These are phyloP conservation scores for Rhodomyrtus tomentosa DNA, from an alignment of 345 rosid genomes.

Conservation along the genomic window DNA sequence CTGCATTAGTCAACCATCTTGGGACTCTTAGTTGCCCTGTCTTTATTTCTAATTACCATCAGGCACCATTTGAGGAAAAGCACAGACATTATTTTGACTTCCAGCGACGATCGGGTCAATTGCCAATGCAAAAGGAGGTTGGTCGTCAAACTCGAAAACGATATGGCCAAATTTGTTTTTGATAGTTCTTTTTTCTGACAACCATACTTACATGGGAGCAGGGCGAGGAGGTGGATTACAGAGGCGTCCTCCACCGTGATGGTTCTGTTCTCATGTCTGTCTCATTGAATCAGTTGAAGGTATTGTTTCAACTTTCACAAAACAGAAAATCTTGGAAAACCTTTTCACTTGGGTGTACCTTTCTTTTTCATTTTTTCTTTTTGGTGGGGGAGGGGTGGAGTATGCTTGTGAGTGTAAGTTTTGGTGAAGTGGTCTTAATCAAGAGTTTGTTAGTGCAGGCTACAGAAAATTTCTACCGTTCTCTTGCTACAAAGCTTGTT, in stretches of 20 bases:
- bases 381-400: background rate
- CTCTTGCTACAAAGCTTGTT: constrained; percentile 83
- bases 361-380: background rate
- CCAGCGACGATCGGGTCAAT: constrained; percentile 74
- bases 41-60: background rate
- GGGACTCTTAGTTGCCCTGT: background rate
- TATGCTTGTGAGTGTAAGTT: background rate
- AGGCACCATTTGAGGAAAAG: constrained; percentile 98
- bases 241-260: constrained; percentile 94
- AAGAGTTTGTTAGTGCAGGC: constrained; percentile 25
- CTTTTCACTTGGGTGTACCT: background rate
- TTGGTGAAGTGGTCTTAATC: background rate
- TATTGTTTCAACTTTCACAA: constrained; percentile 2
- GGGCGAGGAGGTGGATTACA: constrained; percentile 96
- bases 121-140: constrained; percentile 92
- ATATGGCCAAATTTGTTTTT: background rate
- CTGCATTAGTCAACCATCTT: background rate
- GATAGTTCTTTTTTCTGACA: background rate
- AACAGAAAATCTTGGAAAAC: background rate
- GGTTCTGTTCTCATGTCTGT: constrained; percentile 92
- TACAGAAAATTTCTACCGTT: constrained; percentile 81
- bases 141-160: background rate
- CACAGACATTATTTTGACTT: constrained; percentile 89
- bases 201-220: constrained; percentile 1
- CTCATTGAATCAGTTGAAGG: constrained; percentile 79